Conservation (phyloP, 2,329 filamentous ascomycete species). For the Xylariaceae sp. region DNA sequence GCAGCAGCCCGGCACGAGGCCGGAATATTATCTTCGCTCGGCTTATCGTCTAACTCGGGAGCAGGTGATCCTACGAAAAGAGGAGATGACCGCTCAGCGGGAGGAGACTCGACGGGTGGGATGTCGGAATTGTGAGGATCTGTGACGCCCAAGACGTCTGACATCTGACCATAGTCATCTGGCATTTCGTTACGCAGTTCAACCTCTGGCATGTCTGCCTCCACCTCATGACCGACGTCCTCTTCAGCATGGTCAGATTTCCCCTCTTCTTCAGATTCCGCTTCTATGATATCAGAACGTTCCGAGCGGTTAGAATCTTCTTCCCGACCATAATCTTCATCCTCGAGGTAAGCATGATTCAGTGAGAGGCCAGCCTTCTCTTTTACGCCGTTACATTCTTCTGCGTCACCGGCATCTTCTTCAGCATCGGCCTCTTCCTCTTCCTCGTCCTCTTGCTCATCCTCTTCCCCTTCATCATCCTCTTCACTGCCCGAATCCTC, state of each 20-base stretch:
- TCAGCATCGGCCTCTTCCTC: too few relatives aligned
- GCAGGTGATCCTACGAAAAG: constrained; percentile 2
- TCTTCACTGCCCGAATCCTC: constrained; percentile 10
- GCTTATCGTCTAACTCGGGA: constrained; percentile 10
- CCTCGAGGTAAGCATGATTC: too few relatives aligned
- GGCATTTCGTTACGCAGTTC: constrained; percentile 16
- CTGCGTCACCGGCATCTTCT: too few relatives aligned
- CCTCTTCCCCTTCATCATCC: too few relatives aligned
- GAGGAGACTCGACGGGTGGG: not conserved
- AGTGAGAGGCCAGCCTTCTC: too few relatives aligned
- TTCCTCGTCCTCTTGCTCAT: too few relatives aligned
- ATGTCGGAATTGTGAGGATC: not conserved
- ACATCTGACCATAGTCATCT: constrained; percentile 29
- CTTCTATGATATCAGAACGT: too few relatives aligned
- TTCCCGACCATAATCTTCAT: too few relatives aligned
- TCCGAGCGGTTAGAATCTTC: too few relatives aligned
- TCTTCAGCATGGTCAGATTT: not conserved
- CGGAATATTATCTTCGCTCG: not conserved
- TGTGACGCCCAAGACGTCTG: constrained; percentile 23
- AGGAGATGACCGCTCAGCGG: not conserved
- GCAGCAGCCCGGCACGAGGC: not conserved
- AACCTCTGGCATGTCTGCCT: too few relatives aligned
- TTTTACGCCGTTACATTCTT: too few relatives aligned
- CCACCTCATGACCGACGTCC: constrained; percentile 12
- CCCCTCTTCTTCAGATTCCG: too few relatives aligned